Conservation (phyloP, 176 grass and related monocot genomes). For the Triticum monococcum region DNA sequence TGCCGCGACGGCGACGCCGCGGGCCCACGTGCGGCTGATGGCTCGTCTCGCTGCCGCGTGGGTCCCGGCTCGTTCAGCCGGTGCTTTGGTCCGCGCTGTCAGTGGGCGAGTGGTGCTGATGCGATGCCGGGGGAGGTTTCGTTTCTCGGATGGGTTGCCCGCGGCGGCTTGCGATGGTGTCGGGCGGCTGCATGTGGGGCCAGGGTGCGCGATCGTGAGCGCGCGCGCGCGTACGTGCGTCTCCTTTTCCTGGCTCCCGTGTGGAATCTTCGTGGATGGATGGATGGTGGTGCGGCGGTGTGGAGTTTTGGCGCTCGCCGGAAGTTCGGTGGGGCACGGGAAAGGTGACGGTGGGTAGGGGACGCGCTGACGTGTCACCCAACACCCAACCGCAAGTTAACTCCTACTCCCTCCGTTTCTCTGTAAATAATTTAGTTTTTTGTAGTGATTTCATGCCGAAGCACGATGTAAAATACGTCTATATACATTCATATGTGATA, state of each 20-base stretch:
- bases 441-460: too few species aligned
- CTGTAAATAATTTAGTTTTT: too few species aligned
- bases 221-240: not conserved
- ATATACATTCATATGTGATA: too few species aligned
- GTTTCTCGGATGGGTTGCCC: not conserved
- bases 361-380: slow-evolving; percentile 9
- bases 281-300: not conserved
- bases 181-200: slow-evolving; percentile 17
- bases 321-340: slow-evolving; percentile 13
- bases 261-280: slow-evolving; percentile 29
- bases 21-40: not conserved
- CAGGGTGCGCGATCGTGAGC: not conserved
- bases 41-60: not conserved
- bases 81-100: not conserved
- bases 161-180: slow-evolving; percentile 23
- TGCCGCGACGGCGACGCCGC: slow-evolving; percentile 2
- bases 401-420: too few species aligned
- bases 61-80: not conserved
- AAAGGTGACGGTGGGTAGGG: not conserved
- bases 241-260: not conserved
- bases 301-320: slow-evolving; percentile 33
- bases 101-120: not conserved
- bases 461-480: too few species aligned
- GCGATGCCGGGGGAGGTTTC: not conserved
- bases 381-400: too few species aligned